A percentile compares a stretch with the other conserved stretches of the same genome.
phyloP scores from a whole-genome alignment of 2,329 filamentous ascomycete species.

The Neonectria neomacrospora region DNA sequence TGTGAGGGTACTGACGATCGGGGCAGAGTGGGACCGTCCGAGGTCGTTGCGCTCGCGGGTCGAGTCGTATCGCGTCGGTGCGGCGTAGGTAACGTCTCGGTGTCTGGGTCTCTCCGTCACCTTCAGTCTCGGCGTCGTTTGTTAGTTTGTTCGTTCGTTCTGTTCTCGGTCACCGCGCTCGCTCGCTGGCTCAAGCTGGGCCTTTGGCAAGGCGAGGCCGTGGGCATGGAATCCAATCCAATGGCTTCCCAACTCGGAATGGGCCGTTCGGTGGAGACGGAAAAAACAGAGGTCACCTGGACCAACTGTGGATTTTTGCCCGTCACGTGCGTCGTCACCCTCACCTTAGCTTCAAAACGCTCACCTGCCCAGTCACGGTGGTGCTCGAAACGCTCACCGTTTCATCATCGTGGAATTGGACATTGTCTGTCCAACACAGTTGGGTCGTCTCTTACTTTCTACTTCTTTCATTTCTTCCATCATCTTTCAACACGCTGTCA shows the following conservation, averaged over 20 bases:
- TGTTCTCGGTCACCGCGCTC: neutral
- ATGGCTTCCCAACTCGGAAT: constrained; percentile 34
- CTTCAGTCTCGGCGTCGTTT: neutral
- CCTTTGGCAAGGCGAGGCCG: constrained; percentile 13
- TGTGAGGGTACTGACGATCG: neutral
- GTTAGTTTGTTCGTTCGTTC: too few relatives aligned
- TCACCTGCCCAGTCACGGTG: neutral
- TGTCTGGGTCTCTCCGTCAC: too few relatives aligned
- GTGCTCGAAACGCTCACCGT: neutral
- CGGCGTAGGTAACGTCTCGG: neutral
- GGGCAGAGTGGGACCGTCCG: neutral
- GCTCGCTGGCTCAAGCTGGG: constrained; percentile 27
- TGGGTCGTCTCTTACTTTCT: too few relatives aligned
- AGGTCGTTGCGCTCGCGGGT: neutral
- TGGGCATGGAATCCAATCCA: constrained; percentile 27
- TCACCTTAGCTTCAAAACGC: neutral
- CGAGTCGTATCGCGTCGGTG: neutral
- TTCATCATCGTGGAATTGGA: neutral
- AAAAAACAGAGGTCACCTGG: constrained; percentile 42
- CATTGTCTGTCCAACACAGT: too few relatives aligned
- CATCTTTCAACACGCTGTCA: too few relatives aligned
- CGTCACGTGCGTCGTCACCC: constrained; percentile 35
- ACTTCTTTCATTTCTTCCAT: too few relatives aligned
- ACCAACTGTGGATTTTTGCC: constrained; percentile 39
- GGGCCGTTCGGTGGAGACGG: constrained; percentile 42